Base-by-base conservation (phyloP, 1,284 basidiomycete genomes). In the Marasmius sp. region DNA sequence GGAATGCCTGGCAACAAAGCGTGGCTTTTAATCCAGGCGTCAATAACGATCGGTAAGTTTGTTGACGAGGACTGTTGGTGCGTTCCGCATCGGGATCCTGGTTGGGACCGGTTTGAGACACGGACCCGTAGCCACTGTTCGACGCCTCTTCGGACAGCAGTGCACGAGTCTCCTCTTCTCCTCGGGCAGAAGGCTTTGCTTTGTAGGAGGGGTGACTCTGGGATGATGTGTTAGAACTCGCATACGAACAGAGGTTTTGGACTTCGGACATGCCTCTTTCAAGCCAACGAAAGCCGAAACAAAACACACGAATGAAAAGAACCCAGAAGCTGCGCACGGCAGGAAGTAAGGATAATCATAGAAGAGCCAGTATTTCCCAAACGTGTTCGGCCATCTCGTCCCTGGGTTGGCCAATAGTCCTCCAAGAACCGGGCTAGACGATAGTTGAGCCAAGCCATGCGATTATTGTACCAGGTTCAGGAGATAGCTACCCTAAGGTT, bases 331-430 rank as follows among this genome's bases (percentile, higher is more conserved):
- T 14, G 45, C 33, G 37, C 75, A 76, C 14, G 74, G 73, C 33
- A 76, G 65, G 61, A 75, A 69, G 63, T 76, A 76, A 2, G 74
- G 73, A 62, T 71, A 68, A 14, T 64, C 57, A 11, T 61, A 59
- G 58, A 70, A 74, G 56, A 75, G 58, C 9, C 37, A 27, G 20
- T 8, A 47, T 10, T 58, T 61, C 14, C 64, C 65, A 57, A 75
- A 70, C 0, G 66, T 33, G 9, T 61, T 39, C 7, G 67, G 74
- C 62, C 72, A 73, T 37, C 64, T 45, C 6, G 68, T 61, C 7
- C 70, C 72, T 6, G 75, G 75, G 16, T 70, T 65, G 2, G 72
- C 58, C 6, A 75, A 62, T 0, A 67, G 36, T 10, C 75, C 72
- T 18, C 71, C 72, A 48, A 71, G 62, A 6, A 71, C 60, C 22